Conservation (phyloP, 805 yeast species). For the Starmerella powellii region DNA sequence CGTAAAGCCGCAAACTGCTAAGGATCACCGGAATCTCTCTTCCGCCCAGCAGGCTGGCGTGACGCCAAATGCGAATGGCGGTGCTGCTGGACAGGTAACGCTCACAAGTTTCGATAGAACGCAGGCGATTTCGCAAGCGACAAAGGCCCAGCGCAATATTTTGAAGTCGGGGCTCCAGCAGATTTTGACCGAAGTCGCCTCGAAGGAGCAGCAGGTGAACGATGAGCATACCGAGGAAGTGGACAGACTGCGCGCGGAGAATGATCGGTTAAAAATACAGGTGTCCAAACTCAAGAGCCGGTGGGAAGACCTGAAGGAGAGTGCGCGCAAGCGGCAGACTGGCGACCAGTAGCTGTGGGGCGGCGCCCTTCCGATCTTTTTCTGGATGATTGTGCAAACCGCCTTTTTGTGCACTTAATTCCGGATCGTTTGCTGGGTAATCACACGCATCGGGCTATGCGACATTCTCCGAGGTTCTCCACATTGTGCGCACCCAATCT, state of each 20-base stretch:
- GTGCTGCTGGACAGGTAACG: background rate
- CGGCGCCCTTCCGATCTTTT: too few species aligned
- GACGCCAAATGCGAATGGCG: background rate
- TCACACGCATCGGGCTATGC: background rate
- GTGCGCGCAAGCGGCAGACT: conserved; percentile 40
- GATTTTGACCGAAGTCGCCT: conserved; percentile 31
- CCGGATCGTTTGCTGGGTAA: too few species aligned
- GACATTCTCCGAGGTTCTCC: background rate
- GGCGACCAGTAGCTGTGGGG: background rate
- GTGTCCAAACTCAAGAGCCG: conserved; percentile 42
- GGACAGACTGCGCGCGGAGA: conserved; percentile 24
- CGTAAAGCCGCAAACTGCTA: conserved; percentile 23
- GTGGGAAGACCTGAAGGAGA: conserved; percentile 56
- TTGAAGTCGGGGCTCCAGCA: conserved; percentile 26
- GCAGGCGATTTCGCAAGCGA: conserved; percentile 25
- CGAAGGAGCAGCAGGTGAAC: conserved; percentile 32
- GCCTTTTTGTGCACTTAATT: too few species aligned
- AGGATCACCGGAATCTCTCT: background rate
- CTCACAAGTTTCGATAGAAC: conserved; percentile 11
- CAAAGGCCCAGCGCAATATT: conserved; percentile 26
- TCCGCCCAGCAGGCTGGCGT: too few species aligned
- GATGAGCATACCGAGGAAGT: conserved; percentile 32
- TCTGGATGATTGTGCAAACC: too few species aligned
- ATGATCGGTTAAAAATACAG: conserved; percentile 31
- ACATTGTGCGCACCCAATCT: background rate